Conservation (phyloP, 495 filamentous ascomycete genomes). For the Talaromyces wortmannii region DNA sequence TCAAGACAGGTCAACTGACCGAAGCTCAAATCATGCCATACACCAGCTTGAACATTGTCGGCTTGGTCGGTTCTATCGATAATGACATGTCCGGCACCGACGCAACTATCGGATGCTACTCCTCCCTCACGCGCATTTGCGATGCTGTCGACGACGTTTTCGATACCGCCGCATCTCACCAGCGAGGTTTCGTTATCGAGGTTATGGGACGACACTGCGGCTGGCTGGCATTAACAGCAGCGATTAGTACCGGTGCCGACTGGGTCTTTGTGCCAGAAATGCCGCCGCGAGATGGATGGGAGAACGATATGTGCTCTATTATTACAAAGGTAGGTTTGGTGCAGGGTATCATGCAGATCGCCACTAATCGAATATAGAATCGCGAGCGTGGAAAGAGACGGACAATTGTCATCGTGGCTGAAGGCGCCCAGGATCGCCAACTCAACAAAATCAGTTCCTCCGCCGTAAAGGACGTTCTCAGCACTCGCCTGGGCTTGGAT, state of each 20-base stretch:
- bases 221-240: constrained; percentile 96
- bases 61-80: constrained; percentile 94
- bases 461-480: constrained; percentile 81
- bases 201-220: constrained; percentile 99
- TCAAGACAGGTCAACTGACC: constrained; percentile 59
- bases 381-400: constrained; percentile 87
- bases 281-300: constrained; percentile 82
- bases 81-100: constrained; percentile 97
- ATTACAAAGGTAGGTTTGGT: constrained; percentile 68
- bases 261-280: constrained; percentile 97
- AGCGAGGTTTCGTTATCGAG: constrained; percentile 94
- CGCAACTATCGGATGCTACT: constrained; percentile 96
- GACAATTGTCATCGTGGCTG: constrained; percentile 96
- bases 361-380: constrained; percentile 56
- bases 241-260: constrained; percentile 91
- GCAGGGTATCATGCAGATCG: constrained; percentile 29
- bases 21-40: constrained; percentile 63
- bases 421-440: constrained; percentile 83
- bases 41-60: constrained; percentile 86
- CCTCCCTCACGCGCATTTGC: constrained; percentile 85
- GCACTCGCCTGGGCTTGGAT: constrained; percentile 73
- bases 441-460: constrained; percentile 76
- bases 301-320: constrained; percentile 77
- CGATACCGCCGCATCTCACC: constrained; percentile 94
- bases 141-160: constrained; percentile 95